Conservation (phyloP, 306 rosid species). For the Gillenia trifoliata region DNA sequence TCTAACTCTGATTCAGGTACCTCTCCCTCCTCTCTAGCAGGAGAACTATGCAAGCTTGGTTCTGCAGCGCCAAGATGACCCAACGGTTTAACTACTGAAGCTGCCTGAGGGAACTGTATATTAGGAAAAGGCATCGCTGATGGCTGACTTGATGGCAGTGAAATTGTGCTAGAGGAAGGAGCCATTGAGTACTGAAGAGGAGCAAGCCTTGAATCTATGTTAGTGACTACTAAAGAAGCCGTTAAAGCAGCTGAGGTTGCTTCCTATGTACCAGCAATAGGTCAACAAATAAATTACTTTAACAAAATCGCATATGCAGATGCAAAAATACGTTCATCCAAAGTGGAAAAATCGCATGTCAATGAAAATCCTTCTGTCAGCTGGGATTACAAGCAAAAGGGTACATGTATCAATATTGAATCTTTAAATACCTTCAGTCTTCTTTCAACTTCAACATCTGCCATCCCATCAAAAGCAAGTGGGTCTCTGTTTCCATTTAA, state of each 20-base stretch:
- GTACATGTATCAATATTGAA: constrained; percentile 11
- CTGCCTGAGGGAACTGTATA: constrained; percentile 51
- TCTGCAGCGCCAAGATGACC: constrained; percentile 57
- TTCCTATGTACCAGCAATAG: constrained; percentile 44
- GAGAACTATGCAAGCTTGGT: constrained; percentile 79
- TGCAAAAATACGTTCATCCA: constrained; percentile 1
- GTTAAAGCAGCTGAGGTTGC: constrained; percentile 47
- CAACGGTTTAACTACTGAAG: constrained; percentile 51
- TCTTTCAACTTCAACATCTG: constrained; percentile 84
- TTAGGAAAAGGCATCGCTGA: constrained; percentile 45
- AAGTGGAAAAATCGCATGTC: background rate
- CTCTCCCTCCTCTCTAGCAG: constrained; percentile 99
- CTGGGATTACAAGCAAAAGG: background rate
- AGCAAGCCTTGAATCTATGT: constrained; percentile 61
- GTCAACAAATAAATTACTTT: constrained; percentile 10
- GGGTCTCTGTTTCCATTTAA: constrained; percentile 75
- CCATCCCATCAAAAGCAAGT: constrained; percentile 73
- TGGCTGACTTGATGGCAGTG: constrained; percentile 51
- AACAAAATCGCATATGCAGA: background rate
- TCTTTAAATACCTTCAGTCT: constrained; percentile 63
- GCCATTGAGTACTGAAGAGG: constrained; percentile 42
- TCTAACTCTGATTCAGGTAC: constrained; percentile 98
- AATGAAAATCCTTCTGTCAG: background rate
- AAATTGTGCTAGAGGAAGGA: constrained; percentile 65
- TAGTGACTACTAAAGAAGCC: constrained; percentile 44